These are phyloP conservation scores for Chaetothyriales sp. DNA, from an alignment of 2,329 filamentous ascomycete species.

Conservation along the genomic window DNA sequence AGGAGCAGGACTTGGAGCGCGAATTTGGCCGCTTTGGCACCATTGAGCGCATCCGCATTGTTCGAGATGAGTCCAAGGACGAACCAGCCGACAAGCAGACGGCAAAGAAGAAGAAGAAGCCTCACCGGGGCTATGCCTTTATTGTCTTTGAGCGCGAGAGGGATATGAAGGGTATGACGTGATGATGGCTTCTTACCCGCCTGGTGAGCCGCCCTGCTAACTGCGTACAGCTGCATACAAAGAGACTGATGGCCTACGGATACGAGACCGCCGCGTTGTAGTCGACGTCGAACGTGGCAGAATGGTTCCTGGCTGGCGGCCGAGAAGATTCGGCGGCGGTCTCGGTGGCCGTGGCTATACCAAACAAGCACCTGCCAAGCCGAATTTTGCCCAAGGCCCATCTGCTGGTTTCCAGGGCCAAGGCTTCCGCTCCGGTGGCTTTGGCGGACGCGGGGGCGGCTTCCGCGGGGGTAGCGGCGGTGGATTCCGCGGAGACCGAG, in stretches of 20 bases:
- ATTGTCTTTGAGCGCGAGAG: slow-evolving; percentile 94
- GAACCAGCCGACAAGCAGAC: slow-evolving; percentile 24
- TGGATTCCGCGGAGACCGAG: slow-evolving; percentile 20
- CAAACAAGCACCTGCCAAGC: slow-evolving; percentile 58
- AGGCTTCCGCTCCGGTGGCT: slow-evolving; percentile 38
- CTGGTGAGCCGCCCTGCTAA: slow-evolving; percentile 1
- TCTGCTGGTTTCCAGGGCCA: slow-evolving; percentile 42
- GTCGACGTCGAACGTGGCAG: slow-evolving; percentile 94
- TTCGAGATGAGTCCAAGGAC: slow-evolving; percentile 46
- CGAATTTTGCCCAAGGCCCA: slow-evolving; percentile 46
- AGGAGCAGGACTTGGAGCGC: slow-evolving; percentile 75
- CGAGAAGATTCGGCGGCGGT: slow-evolving; percentile 78
- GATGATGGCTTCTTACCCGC: background rate
- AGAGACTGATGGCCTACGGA: slow-evolving; percentile 71
- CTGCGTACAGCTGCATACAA: slow-evolving; percentile 70
- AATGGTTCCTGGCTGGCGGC: slow-evolving; percentile 86
- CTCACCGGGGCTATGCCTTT: slow-evolving; percentile 84
- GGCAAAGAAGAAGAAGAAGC: slow-evolving; percentile 64
- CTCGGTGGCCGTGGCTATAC: slow-evolving; percentile 88
- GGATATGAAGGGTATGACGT: slow-evolving; percentile 83
- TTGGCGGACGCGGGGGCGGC: slow-evolving; percentile 34
- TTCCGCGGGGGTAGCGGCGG: slow-evolving; percentile 42
- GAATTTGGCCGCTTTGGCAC: slow-evolving; percentile 89
- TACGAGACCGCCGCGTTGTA: slow-evolving; percentile 81
- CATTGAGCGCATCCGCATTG: slow-evolving; percentile 84